Evolutionary conservation across 306 rosid species (phyloP).

Genomic region (Chamaecrista fasciculata): DNA sequence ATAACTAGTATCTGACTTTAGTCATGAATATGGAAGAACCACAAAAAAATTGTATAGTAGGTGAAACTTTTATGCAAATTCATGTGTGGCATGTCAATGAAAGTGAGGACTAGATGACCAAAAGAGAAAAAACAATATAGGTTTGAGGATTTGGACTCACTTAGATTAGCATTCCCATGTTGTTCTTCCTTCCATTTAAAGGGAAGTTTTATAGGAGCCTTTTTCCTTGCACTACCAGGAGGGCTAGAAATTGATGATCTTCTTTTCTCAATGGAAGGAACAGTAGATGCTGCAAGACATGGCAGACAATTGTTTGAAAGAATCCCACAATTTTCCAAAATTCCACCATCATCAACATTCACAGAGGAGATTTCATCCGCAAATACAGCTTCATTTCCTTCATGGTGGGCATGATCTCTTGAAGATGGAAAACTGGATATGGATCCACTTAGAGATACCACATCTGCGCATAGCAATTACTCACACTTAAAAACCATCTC

Average conservation of each 20-base stretch:
- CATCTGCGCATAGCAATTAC: conserved; percentile 48
- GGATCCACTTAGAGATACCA: conserved; percentile 52
- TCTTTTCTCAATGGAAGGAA: conserved; percentile 69
- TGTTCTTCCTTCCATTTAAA: conserved; percentile 75
- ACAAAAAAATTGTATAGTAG: too few species aligned
- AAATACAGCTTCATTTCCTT: conserved; percentile 67
- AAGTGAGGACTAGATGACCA: neutral
- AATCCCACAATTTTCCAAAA: conserved; percentile 84
- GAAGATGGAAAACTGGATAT: conserved; percentile 43
- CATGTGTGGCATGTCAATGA: neutral
- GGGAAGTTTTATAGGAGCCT: conserved; percentile 55
- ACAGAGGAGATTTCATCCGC: conserved; percentile 69
- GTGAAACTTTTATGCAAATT: neutral
- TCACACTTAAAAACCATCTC: neutral
- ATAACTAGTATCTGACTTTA: neutral
- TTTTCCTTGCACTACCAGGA: conserved; percentile 67
- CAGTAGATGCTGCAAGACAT: conserved; percentile 70
- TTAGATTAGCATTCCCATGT: conserved; percentile 50
- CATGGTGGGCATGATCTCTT: conserved; percentile 54
- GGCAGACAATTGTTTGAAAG: conserved; percentile 83
- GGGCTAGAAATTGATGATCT: conserved; percentile 73
- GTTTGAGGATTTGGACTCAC: conserved; percentile 53
- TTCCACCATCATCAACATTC: conserved; percentile 63
- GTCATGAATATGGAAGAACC: neutral
- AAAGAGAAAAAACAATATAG: conserved; percentile 4